Base-by-base conservation (phyloP, 169 alveolate genomes). In the Eimeria brunetti region DNA sequence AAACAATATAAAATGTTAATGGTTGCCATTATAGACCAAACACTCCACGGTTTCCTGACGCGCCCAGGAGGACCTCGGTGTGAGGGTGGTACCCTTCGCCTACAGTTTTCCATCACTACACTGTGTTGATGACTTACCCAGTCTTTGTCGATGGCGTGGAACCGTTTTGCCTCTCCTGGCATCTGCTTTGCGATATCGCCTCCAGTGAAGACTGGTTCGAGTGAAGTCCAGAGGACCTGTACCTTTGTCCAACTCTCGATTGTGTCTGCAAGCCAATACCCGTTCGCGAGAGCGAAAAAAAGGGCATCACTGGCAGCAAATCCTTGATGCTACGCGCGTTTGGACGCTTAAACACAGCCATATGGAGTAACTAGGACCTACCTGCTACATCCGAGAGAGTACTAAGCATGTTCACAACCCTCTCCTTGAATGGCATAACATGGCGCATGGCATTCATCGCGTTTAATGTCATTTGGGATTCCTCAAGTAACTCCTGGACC, bases 141-240 rank as follows among this genome's bases (percentile, higher is more conserved):
- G 90, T 97, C 98, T 95, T 98, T 99, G 97, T 99, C 99, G 67
- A 99, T 98, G 94, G 98, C 98, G 91, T 97, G 98, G 98, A 99
- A 99, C 95, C 98, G 96, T 97, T 99, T 99, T 12, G 99, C 99
- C 96, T 99, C 99, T 89, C 98, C 97, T 24, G 99, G 99, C 99
- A 99, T 98, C 96, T 99, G 99, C 97, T 98, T 98, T 89, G 99
- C 99, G 95, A 99, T 99, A 97, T 99, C 99, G 49, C 99, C 99
- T n/a, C 99, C 99, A 58, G 99, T 98, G 97, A 99, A 99, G 95
- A 99, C 99, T 33, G 99, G 98, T 96, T 98, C 99, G 92, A 99
- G 97, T 44, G 99, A 97, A 18, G 99, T 98, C 99, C 99, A 99
- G 96, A 98, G 98, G 95, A 98, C 98, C 97, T 99, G 99, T 38